Conservation (phyloP, 225 moss, liverwort and hornwort species). For the Asterella californica region DNA sequence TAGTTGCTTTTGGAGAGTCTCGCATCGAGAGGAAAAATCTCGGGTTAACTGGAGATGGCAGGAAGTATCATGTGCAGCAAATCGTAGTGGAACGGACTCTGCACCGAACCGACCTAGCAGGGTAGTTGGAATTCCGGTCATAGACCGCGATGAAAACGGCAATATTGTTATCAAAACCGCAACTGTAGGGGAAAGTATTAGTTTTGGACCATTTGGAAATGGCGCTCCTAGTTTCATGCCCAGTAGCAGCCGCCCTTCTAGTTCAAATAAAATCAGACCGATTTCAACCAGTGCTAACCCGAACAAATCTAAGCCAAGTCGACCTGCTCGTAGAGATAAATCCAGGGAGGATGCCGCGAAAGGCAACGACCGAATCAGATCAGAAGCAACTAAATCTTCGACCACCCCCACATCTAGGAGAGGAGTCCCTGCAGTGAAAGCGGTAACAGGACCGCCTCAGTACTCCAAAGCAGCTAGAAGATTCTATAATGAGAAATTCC, state of each 20-base stretch:
- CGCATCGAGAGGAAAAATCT: neutral
- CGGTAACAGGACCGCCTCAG: slow-evolving; percentile 28
- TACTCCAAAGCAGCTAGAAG: slow-evolving; percentile 92
- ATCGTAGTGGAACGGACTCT: slow-evolving; percentile 3
- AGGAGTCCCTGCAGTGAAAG: slow-evolving; percentile 20
- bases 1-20: slow-evolving; percentile 4
- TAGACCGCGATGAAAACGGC: slow-evolving; percentile 35
- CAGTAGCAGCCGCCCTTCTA: neutral
- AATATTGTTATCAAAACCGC: slow-evolving; percentile 18
- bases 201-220: slow-evolving; percentile 10
- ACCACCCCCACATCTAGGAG: slow-evolving; percentile 19
- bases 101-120: slow-evolving; percentile 3
- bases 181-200: slow-evolving; percentile 6
- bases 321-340: neutral
- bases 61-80: slow-evolving; percentile 17
- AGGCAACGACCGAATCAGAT: neutral
- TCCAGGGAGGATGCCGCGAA: neutral
- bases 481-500: slow-evolving; percentile 81
- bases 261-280: neutral
- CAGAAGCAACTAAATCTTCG: slow-evolving; percentile 8
- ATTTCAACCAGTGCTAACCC: slow-evolving; percentile 18
- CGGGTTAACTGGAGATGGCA: slow-evolving; percentile 11
- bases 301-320: slow-evolving; percentile 15
- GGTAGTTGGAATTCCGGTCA: slow-evolving; percentile 29
- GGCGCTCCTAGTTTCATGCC: neutral